Conservation (phyloP, 2,329 filamentous ascomycete species). For the Alternaria metachromatica region DNA sequence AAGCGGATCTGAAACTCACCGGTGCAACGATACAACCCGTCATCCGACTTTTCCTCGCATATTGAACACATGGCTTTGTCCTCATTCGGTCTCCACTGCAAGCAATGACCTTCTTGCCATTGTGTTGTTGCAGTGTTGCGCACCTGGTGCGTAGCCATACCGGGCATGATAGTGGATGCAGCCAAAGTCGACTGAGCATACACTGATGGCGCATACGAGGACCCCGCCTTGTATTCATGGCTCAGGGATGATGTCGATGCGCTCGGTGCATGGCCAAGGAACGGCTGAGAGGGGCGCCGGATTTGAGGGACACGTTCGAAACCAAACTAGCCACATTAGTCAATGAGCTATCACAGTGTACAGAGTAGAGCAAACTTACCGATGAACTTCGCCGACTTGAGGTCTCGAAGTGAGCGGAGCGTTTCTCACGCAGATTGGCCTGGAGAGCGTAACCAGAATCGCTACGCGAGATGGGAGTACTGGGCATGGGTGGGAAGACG, state of each 20-base stretch:
- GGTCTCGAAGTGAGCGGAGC: slow-evolving; percentile 89
- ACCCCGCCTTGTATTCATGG: slow-evolving; percentile 57
- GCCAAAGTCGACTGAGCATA: slow-evolving; percentile 87
- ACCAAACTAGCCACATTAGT: slow-evolving; percentile 64
- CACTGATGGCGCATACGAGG: slow-evolving; percentile 76
- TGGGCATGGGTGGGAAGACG: slow-evolving; percentile 76
- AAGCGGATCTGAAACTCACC: slow-evolving; percentile 47
- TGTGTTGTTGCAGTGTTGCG: slow-evolving; percentile 78
- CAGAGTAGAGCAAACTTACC: slow-evolving; percentile 41
- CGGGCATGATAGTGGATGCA: slow-evolving; percentile 86
- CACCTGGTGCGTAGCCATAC: slow-evolving; percentile 80
- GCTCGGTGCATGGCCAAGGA: slow-evolving; percentile 69
- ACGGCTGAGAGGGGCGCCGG: slow-evolving; percentile 70
- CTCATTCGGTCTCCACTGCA: slow-evolving; percentile 70
- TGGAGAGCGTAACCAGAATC: slow-evolving; percentile 91
- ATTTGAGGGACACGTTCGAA: slow-evolving; percentile 72
- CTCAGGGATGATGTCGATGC: slow-evolving; percentile 70
- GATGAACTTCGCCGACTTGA: slow-evolving; percentile 89
- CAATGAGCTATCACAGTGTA: slow-evolving; percentile 25
- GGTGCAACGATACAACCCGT: slow-evolving; percentile 77
- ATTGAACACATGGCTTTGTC: slow-evolving; percentile 69
- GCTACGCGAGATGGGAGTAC: slow-evolving; percentile 82
- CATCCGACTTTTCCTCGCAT: slow-evolving; percentile 76
- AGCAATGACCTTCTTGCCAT: slow-evolving; percentile 86
- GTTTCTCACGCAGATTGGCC: slow-evolving; percentile 87